phyloP scores from a whole-genome alignment of 768 basidiomycete species.

The Tremella fuciformis region DNA sequence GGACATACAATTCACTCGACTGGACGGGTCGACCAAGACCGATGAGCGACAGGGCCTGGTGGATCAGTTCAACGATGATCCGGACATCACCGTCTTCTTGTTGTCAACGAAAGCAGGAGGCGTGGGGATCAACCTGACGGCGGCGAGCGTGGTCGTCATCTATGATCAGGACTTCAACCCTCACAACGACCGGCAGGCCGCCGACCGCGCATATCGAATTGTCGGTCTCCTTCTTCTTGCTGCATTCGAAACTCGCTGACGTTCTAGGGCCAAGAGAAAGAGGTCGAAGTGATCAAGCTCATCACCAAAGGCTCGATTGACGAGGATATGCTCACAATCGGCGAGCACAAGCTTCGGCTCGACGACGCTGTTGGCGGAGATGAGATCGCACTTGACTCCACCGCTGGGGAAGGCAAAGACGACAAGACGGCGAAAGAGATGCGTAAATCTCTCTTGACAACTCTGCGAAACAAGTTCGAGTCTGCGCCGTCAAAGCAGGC shows the following conservation, averaged over 20 bases:
- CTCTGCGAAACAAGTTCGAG: conserved; percentile 77
- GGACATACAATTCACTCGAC: conserved; percentile 69
- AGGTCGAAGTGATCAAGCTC: conserved; percentile 91
- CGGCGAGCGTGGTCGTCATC: conserved; percentile 87
- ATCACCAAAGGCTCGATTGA: conserved; percentile 90
- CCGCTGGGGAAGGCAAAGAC: conserved; percentile 59
- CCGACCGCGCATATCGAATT: conserved; percentile 95
- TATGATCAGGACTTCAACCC: conserved; percentile 96
- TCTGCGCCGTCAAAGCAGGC: conserved; percentile 1
- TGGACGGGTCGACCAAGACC: conserved; percentile 91
- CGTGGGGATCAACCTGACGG: conserved; percentile 78
- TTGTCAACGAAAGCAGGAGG: conserved; percentile 80
- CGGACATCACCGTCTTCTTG: conserved; percentile 80
- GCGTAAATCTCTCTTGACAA: conserved; percentile 80
- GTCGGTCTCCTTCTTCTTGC: conserved; percentile 49
- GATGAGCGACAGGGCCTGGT: conserved; percentile 89
- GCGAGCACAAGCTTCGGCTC: conserved; percentile 81
- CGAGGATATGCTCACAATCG: conserved; percentile 89
- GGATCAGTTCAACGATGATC: conserved; percentile 90
- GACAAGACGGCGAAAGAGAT: conserved; percentile 71
- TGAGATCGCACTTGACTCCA: conserved; percentile 58
- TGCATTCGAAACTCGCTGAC: not conserved
- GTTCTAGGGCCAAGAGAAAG: conserved; percentile 55
- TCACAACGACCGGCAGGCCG: conserved; percentile 93
- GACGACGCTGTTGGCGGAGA: conserved; percentile 91